phyloP scores from a whole-genome alignment of 2,329 filamentous ascomycete genomes.

The Apiospora koreana region DNA sequence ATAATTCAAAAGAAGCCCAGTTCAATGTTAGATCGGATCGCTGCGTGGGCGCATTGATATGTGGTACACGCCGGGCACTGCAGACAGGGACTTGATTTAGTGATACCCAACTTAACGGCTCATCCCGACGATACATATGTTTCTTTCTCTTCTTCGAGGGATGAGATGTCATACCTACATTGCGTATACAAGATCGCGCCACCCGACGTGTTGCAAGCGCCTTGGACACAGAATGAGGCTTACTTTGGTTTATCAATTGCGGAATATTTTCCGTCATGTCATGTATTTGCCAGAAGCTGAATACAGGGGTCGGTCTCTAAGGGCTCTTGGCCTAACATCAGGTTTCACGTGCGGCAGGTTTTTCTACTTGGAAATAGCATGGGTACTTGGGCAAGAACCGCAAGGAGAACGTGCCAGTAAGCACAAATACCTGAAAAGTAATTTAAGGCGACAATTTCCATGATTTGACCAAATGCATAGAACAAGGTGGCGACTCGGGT shows the following conservation, averaged over 20 bases:
- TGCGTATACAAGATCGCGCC: background rate
- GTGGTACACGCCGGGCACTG: background rate
- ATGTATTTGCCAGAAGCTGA: background rate
- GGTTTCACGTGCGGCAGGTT: background rate
- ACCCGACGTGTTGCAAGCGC: background rate
- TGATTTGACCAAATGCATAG: background rate
- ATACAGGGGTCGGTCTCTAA: background rate
- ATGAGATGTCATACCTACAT: background rate
- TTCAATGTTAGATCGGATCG: constrained; percentile 6
- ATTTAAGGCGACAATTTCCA: background rate
- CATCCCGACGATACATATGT: background rate
- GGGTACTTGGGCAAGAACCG: no score
- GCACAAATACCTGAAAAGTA: background rate
- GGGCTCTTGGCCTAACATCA: background rate
- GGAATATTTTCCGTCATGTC: background rate
- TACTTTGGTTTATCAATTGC: background rate
- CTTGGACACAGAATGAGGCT: background rate
- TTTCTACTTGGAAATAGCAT: background rate
- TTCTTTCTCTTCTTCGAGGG: background rate
- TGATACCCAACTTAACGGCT: constrained; percentile 4
- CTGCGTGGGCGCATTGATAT: background rate
- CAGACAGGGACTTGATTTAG: background rate
- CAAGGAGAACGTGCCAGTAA: no score
- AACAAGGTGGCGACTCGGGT: background rate
- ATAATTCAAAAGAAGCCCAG: background rate